phyloP scores from a whole-genome alignment of 371 early-diverging fungal species.

The Rhizopus delemar region DNA sequence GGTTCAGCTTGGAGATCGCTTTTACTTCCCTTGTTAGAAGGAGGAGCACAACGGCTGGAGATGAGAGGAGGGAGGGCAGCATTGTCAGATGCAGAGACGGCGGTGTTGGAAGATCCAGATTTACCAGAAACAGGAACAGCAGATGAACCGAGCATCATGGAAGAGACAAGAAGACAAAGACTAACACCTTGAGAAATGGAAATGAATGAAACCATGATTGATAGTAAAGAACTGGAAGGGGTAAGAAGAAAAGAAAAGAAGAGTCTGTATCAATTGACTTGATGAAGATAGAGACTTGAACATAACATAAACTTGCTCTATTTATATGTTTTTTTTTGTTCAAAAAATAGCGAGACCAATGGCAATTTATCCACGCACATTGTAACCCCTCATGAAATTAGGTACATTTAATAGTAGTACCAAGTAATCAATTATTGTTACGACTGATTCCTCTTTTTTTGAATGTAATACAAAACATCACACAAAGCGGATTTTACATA shows the following conservation, averaged over 20 bases:
- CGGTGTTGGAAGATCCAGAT: neutral
- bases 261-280: slow-evolving; percentile 11
- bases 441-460: no score
- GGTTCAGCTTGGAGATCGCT: neutral
- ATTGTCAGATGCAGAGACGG: slow-evolving; percentile 1
- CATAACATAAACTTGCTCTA: neutral
- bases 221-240: neutral
- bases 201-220: slow-evolving; percentile 18
- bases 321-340: neutral
- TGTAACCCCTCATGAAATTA: no score
- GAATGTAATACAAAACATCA: no score
- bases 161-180: slow-evolving; percentile 13
- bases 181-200: slow-evolving; percentile 18
- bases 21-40: neutral
- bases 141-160: slow-evolving; percentile 9
- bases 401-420: no score
- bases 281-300: neutral
- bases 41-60: slow-evolving; percentile 5
- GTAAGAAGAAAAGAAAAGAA: slow-evolving; percentile 1
- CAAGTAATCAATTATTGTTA: no score
- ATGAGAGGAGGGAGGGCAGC: slow-evolving; percentile 9
- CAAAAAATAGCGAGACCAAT: no score
- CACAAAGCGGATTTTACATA: no score
- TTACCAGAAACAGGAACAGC: slow-evolving; percentile 13
- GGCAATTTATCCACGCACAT: no score